Base-by-base conservation (phyloP, 1,284 basidiomycete species). In the Tilletia walkeri region DNA sequence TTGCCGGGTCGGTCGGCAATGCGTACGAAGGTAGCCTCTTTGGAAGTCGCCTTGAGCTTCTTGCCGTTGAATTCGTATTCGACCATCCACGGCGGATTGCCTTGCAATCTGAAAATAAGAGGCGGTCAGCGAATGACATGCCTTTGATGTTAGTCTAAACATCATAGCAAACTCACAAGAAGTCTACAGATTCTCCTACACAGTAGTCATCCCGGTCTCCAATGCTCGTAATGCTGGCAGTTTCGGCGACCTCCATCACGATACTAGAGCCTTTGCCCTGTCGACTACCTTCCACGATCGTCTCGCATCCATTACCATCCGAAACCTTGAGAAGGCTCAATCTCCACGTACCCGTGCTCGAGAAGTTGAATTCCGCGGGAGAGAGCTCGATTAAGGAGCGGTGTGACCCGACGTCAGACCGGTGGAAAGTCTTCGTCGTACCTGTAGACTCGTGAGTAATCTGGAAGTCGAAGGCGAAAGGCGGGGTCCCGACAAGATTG, bases 31-130 rank as follows among this genome's bases (percentile, higher is more conserved):
- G 92, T 90, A 1, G 92, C 90, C 24, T 88, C 87, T 75, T 89
- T 90, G 10, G 90, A 90, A 71, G 91, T 90, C 71, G 93, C 91
- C 2, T 88, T 89, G 77, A 91, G 88, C 20, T 87, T 82, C 83
- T 90, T 92, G 66, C 90, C 89, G 74, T 93, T 90, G 84, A 94
- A 89, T 61, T 89, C 89, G 84, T 96, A 94, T 89, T 90, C 90
- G 70, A 99, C 89, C 4, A 90, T 91, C 94, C 95, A 99, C 1
- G 95, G 95, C n/a, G 95, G 90, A 63, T 89, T 92, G 67, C 95
- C 95, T 84, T 97, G 94, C 20, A 99, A 86, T n/a, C 54, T 56
- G 54, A 4, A 14, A 9, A 45, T 14, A 45, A 14, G 41, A 24
- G 38, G 9, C 7, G 67, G 24, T 30, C 24, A 30, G 24, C 24